Evolutionary conservation across 2,329 filamentous ascomycete species (phyloP), one percentile per base, ranked within the genome.

Genomic region (Scedosporium dehoogii): DNA sequence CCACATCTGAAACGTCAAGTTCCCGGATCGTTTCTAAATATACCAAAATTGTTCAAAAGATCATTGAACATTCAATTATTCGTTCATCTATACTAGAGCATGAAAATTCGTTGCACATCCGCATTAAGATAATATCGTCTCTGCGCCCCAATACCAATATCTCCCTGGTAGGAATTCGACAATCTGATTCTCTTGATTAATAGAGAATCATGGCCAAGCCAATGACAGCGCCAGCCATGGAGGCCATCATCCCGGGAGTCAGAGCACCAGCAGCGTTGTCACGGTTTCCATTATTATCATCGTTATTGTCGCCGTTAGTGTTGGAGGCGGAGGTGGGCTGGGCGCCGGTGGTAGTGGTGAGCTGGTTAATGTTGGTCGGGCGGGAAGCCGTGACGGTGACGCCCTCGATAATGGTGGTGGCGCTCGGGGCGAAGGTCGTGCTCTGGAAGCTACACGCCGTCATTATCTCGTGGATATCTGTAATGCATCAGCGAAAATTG

Each of bases 181-280:
- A 3, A 55, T 14, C 12, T 3, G n/a, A 12, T 1, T 53, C n/a
- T 9, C 27, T n/a, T n/a, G 7, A n/a, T 46, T 7, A 33, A 77
- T 12, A 81, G 80, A 18, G 79, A 76, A 51, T 81, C 83, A 71
- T 84, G 78, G 74, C 46, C 9, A 44, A 27, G 1, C 44, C 59
- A 42, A 38, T 4, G 18, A 46, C 7, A 12, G 27, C 27, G 27
- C 25, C 59, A 14, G n/a, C 44, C 6, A 61, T 10, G 27, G 29
- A 59, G n/a, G 16, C 46, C 1, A 46, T 7, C 59, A 61, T 55
- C 4, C 59, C 46, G 21, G 59, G 59, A 18, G n/a, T 29, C 25
- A 16, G 6, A 7, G 44, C 46, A 16, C 21, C 59, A 23, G 62
- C 59, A 57, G n/a, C 62, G 59, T 58, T 62, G 59, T 48, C 33